Percentiles rank a stretch among this genome's conserved stretches.
These are phyloP conservation scores for Grosmannia clavigera DNA, from an alignment of 2,329 filamentous ascomycete species.

Conservation along the genomic window DNA sequence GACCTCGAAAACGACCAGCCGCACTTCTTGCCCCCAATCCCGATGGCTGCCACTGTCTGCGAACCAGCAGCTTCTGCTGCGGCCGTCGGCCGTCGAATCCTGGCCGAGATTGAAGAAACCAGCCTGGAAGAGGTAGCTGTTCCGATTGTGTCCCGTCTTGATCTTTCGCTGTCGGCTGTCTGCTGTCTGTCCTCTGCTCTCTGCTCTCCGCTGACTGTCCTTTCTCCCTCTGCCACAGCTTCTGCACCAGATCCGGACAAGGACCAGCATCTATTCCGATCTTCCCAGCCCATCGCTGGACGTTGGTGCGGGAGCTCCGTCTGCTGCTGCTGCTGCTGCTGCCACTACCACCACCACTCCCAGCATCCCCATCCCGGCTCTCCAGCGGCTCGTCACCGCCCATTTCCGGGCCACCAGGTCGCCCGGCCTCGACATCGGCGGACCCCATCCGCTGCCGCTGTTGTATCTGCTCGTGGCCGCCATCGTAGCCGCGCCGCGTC, in stretches of 20 bases:
- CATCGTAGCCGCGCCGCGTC: conserved; percentile 34
- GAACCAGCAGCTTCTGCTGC: conserved; percentile 17
- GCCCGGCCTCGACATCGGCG: conserved; percentile 35
- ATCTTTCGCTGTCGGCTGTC: background rate
- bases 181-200: background rate
- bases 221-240: conserved; percentile 1
- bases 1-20: too few species aligned
- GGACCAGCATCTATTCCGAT: background rate
- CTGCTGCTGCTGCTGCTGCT: background rate
- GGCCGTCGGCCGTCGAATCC: conserved; percentile 32
- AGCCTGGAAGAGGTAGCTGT: conserved; percentile 44
- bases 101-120: conserved; percentile 43
- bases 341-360: conserved; percentile 2
- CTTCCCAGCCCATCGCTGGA: background rate
- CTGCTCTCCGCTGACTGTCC: conserved; percentile 1
- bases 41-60: background rate
- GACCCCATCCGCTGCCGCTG: conserved; percentile 37
- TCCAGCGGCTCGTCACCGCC: conserved; percentile 32
- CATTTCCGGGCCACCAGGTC: conserved; percentile 37
- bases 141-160: too few species aligned
- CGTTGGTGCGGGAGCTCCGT: too few species aligned
- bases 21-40: background rate
- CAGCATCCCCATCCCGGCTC: conserved; percentile 14
- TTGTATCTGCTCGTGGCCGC: conserved; percentile 42
- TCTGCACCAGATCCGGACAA: conserved; percentile 4